A percentile compares a stretch with the other conserved stretches of the same genome.
Conservation (phyloP, 2,329 filamentous ascomycete genomes). For the Ambrosiella xylebori region DNA sequence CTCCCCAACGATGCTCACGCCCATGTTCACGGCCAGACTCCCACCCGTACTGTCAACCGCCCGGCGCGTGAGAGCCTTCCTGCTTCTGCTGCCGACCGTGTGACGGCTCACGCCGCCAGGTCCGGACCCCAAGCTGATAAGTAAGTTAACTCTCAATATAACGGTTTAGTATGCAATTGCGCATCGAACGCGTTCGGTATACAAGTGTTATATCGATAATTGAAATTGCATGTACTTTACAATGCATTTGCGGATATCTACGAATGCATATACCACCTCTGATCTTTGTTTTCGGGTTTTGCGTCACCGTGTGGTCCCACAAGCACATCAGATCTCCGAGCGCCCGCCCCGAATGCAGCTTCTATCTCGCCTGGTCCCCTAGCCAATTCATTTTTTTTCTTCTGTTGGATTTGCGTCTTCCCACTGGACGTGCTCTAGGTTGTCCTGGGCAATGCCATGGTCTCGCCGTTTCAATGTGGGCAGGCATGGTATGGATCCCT, state of each 20-base stretch:
- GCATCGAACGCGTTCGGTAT: background rate
- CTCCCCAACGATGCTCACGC: constrained; percentile 42
- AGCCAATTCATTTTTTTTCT: too few relatives aligned
- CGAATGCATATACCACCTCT: background rate
- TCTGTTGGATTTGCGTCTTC: too few relatives aligned
- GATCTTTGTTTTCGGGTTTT: background rate
- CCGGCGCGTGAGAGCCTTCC: constrained; percentile 37
- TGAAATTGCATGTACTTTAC: too few relatives aligned
- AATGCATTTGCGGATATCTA: too few relatives aligned
- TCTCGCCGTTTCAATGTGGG: background rate
- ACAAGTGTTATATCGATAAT: too few relatives aligned
- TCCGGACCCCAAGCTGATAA: constrained; percentile 36
- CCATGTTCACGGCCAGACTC: constrained; percentile 41
- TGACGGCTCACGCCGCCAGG: constrained; percentile 21
- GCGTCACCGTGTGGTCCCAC: constrained; percentile 10
- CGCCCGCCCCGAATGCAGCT: constrained; percentile 4
- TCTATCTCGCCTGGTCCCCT: background rate
- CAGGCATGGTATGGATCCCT: background rate
- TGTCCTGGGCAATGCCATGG: constrained; percentile 4
- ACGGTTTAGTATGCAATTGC: constrained; percentile 3
- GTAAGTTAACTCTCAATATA: constrained; percentile 23
- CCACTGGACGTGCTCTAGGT: background rate
- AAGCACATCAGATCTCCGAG: constrained; percentile 7
- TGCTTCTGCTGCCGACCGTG: constrained; percentile 25
- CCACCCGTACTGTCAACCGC: constrained; percentile 31